Evolutionary conservation across 768 basidiomycete genomes (phyloP), one percentile per base, ranked within the genome.

Genomic region (Xerocomus spinulosus): DNA sequence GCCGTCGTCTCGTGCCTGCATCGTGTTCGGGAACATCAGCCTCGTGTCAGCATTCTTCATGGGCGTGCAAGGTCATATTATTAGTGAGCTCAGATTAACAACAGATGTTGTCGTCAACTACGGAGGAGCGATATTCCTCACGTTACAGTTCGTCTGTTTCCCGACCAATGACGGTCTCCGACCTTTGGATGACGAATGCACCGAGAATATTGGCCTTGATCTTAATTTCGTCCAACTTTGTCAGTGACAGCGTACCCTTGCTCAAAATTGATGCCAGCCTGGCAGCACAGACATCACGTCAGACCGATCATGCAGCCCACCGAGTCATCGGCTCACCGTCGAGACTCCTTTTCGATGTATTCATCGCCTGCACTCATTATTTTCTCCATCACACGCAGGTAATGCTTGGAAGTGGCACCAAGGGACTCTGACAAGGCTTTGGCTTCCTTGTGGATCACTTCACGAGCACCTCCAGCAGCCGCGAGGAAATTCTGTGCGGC

Each of bases 211-310:
- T 98, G 45, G 81, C 77, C 73, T 95, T 97, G 65, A 88, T 78
- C 69, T 90, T 87, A 62, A 97, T 83, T 71, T 97, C 92, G 63
- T 99, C 96, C 35, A 93, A 70, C 71, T 98, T 97, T 34, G 75
- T 68, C 0, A 79, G 75, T 8, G 86, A 75, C 35, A 97, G 72
- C n/a, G 73, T 82, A 41, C 85, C 83, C 68, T 93, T 95, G 58
- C 72, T 69, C 49, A 94, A 75, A 59, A 95, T 87, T 51, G 79
- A 79, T 49, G 74, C 74, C 52, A 92, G 72, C n/a, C 91, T 92
- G 56, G 8, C 46, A 47, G 39, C 5, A 34, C 25, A 35, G 14
- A 21, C 9, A 14, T 52, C 48, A 42, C 36, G 14, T 57, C 33
- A 46, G 51, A 18, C 33, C 26, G 26, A 46, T 25, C 32, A 45